Conservation (phyloP, 192 early-diverging fungal genomes). For the Haplosporangium gracile region DNA sequence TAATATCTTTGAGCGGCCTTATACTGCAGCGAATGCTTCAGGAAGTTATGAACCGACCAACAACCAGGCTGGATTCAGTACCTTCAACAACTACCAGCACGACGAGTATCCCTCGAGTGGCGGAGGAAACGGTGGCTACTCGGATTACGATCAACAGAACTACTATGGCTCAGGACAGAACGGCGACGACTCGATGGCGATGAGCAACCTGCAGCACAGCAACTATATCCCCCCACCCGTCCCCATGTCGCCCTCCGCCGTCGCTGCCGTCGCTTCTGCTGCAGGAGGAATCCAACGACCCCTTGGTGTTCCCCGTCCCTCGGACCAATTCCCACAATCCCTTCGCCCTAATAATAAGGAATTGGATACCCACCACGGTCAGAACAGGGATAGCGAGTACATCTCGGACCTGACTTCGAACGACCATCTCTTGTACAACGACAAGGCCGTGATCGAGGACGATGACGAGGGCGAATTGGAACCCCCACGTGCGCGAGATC, state of each 20-base stretch:
- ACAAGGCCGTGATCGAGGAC: constrained; percentile 45
- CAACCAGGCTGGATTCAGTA: constrained; percentile 28
- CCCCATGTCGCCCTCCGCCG: constrained; percentile 40
- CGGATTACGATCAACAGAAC: constrained; percentile 11
- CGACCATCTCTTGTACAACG: constrained; percentile 37
- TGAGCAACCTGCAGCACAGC: constrained; percentile 39
- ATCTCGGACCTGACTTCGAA: constrained; percentile 31
- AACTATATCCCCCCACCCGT: constrained; percentile 41
- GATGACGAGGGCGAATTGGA: constrained; percentile 33
- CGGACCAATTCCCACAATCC: constrained; percentile 35
- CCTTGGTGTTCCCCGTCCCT: constrained; percentile 24
- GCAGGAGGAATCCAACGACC: neutral
- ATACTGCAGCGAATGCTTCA: constrained; percentile 20
- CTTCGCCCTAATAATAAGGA: constrained; percentile 17
- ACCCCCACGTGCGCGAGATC: constrained; percentile 39
- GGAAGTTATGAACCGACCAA: constrained; percentile 8
- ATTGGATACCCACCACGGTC: constrained; percentile 7
- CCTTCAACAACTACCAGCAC: constrained; percentile 38
- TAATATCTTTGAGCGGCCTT: constrained; percentile 42
- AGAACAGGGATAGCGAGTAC: constrained; percentile 13
- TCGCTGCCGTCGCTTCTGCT: constrained; percentile 24
- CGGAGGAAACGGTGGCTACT: neutral
- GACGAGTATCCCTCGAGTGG: constrained; percentile 17
- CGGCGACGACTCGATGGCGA: constrained; percentile 34
- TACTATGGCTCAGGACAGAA: constrained; percentile 43